Conservation (phyloP, 495 filamentous ascomycete genomes). For the Tuber indicum region DNA sequence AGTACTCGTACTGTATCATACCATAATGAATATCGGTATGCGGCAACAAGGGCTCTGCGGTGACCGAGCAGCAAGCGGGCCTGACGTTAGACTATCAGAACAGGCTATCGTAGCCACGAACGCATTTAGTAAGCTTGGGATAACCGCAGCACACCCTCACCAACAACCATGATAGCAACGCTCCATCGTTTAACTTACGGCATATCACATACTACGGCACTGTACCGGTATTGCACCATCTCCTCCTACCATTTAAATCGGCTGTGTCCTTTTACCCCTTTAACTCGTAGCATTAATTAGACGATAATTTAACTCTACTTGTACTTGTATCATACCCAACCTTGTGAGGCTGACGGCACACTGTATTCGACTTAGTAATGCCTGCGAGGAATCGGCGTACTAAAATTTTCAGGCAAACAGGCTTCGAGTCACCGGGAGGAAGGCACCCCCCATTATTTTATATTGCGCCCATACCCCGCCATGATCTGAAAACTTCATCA, state of each 20-base stretch:
- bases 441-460: neutral
- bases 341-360: neutral
- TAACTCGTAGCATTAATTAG: neutral
- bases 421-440: neutral
- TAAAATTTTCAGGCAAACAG: constrained; percentile 4
- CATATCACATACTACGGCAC: neutral
- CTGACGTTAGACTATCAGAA: neutral
- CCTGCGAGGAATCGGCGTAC: neutral
- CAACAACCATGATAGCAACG: neutral
- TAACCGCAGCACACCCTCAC: constrained; percentile 2
- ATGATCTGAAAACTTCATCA: neutral
- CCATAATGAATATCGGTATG: neutral
- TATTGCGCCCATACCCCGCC: constrained; percentile 5
- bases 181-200: neutral
- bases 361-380: neutral
- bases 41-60: neutral
- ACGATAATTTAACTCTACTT: neutral
- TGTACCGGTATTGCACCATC: neutral
- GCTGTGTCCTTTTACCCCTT: neutral
- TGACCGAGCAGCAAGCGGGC: neutral
- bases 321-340: neutral
- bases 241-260: neutral
- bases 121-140: neutral
- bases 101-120: neutral
- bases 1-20: too few species aligned